Evolutionary conservation across 345 rosid species (phyloP).

Genomic region (Citrus reticulata): DNA sequence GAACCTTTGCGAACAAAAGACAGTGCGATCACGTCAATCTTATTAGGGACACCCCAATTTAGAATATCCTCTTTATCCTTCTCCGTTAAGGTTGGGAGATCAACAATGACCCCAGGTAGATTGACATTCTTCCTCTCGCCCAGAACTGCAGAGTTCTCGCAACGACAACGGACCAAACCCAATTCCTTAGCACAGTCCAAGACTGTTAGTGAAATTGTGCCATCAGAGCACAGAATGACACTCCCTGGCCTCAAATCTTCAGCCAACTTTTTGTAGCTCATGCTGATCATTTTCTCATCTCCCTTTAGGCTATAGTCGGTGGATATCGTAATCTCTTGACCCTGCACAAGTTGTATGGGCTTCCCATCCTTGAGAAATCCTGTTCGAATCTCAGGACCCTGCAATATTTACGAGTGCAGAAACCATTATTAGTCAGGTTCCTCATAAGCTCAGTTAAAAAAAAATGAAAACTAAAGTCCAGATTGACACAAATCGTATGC

Average conservation of each 20-base stretch:
- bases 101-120: constrained; percentile 61
- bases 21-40: constrained; percentile 57
- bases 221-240: constrained; percentile 54
- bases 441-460: neutral
- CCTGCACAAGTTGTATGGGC: constrained; percentile 29
- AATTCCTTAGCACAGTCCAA: constrained; percentile 36
- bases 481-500: neutral
- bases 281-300: constrained; percentile 39
- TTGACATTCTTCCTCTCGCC: constrained; percentile 66
- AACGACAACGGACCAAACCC: constrained; percentile 45
- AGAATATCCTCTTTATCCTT: constrained; percentile 57
- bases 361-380: constrained; percentile 33
- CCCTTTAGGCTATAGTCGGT: constrained; percentile 49
- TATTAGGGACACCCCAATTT: constrained; percentile 55
- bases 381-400: constrained; percentile 40
- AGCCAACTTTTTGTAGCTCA: constrained; percentile 62
- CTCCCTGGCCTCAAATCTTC: constrained; percentile 43
- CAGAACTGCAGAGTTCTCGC: constrained; percentile 53
- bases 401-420: neutral
- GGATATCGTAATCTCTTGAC: constrained; percentile 42
- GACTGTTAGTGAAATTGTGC: constrained; percentile 49
- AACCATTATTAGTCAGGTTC: neutral
- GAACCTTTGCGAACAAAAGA: constrained; percentile 65
- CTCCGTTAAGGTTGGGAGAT: constrained; percentile 59
- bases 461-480: neutral